Conservation (phyloP, 2,329 filamentous ascomycete genomes). For the Curvularia spicifera region DNA sequence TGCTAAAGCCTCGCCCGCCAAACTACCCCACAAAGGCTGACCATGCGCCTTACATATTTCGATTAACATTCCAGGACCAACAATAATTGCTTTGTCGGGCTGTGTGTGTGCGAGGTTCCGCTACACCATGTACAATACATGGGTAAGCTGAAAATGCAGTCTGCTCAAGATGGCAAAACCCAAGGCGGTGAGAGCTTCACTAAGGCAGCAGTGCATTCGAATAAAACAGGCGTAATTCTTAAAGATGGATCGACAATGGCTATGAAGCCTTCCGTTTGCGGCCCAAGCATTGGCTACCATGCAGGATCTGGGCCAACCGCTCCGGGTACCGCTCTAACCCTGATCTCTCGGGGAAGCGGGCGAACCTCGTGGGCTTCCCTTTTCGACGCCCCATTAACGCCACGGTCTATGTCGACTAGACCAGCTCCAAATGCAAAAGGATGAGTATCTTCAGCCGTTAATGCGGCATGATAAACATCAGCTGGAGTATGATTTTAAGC, state of each 20-base stretch:
- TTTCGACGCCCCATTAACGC: conserved; percentile 2
- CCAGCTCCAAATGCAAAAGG: background rate
- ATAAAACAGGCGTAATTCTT: background rate
- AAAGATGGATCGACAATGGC: background rate
- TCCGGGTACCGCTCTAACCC: background rate
- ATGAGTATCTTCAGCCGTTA: background rate
- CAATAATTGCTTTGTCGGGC: conserved; percentile 5
- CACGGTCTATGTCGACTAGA: background rate
- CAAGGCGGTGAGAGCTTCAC: background rate
- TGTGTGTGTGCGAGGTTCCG: background rate
- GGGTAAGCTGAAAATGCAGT: background rate
- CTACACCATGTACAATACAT: background rate
- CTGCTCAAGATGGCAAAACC: background rate
- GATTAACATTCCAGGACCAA: background rate
- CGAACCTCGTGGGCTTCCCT: conserved; percentile 1
- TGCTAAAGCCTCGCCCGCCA: background rate
- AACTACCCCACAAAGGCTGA: background rate
- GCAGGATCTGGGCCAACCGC: conserved; percentile 2
- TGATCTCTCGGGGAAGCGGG: conserved; percentile 14
- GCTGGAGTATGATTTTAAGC: background rate
- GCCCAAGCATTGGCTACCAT: background rate
- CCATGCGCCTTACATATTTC: background rate
- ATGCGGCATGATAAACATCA: background rate
- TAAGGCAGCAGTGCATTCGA: background rate
- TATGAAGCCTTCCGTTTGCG: background rate